Conservation (phyloP, 2,329 filamentous ascomycete genomes). For the Sporothrix variecibatus region DNA sequence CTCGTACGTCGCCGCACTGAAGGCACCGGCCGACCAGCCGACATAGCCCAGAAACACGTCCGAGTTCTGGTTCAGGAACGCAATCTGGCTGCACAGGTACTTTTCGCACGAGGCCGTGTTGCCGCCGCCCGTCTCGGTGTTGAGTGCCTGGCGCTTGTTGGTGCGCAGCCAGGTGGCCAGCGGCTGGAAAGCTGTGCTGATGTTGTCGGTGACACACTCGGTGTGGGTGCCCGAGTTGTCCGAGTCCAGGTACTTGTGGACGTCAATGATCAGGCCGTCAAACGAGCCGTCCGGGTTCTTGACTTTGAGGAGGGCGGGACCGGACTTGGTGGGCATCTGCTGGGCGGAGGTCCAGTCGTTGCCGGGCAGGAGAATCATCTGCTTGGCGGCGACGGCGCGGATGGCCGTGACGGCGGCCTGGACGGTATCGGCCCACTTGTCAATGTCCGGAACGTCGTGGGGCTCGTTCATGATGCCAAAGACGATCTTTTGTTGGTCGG, state of each 20-base stretch:
- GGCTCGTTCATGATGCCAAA: conserved; percentile 73
- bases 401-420: conserved; percentile 67
- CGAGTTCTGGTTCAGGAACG: conserved; percentile 39
- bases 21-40: conserved; percentile 36
- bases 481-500: conserved; percentile 52
- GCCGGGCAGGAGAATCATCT: conserved; percentile 66
- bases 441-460: conserved; percentile 56
- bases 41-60: conserved; percentile 36
- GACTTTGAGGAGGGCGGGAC: conserved; percentile 50
- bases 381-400: conserved; percentile 59
- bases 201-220: conserved; percentile 54
- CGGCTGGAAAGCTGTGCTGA: conserved; percentile 42
- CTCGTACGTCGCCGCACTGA: conserved; percentile 33
- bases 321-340: conserved; percentile 22
- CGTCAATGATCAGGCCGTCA: conserved; percentile 54
- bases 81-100: conserved; percentile 38
- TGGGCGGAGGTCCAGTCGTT: conserved; percentile 53
- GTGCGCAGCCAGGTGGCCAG: conserved; percentile 41
- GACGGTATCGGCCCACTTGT: conserved; percentile 59
- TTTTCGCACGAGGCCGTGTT: conserved; percentile 40
- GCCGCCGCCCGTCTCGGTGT: conserved; percentile 44
- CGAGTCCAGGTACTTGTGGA: conserved; percentile 62
- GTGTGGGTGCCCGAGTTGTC: conserved; percentile 57
- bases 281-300: conserved; percentile 60
- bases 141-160: conserved; percentile 39